phyloP scores from a whole-genome alignment of 208 protist genomes.

The Wallacemonas collosoma region DNA sequence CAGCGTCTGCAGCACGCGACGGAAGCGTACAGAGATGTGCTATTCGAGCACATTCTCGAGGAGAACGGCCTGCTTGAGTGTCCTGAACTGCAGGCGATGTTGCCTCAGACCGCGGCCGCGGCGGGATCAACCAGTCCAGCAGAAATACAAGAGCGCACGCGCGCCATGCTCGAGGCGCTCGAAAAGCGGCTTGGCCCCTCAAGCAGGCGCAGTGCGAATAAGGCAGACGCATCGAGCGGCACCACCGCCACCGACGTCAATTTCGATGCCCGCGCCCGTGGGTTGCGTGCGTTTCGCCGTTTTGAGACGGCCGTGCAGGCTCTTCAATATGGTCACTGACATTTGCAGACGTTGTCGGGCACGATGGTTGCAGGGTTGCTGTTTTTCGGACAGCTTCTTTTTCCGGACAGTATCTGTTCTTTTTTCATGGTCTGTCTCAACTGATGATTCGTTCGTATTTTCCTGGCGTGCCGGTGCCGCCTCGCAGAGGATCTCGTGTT shows the following conservation, averaged over 20 bases:
- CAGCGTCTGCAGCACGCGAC: slow-evolving; percentile 36
- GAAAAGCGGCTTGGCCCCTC: slow-evolving; percentile 22
- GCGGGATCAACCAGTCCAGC: background rate
- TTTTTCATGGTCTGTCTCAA: too few species aligned
- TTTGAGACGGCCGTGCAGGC: slow-evolving; percentile 30
- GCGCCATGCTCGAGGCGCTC: slow-evolving; percentile 29
- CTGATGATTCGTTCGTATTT: too few species aligned
- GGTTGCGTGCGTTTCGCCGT: slow-evolving; percentile 28
- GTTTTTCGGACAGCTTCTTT: background rate
- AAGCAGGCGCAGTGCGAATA: background rate
- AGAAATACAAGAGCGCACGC: slow-evolving; percentile 16
- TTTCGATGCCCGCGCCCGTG: slow-evolving; percentile 20
- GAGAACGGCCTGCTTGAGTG: slow-evolving; percentile 21
- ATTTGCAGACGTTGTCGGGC: too few species aligned
- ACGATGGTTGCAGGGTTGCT: too few species aligned
- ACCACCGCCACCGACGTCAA: background rate
- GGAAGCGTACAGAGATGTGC: slow-evolving; percentile 42
- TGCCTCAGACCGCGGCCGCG: background rate
- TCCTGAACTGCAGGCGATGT: slow-evolving; percentile 14
- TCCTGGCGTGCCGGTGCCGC: background rate
- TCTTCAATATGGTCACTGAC: slow-evolving; percentile 2
- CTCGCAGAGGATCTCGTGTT: background rate
- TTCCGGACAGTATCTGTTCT: background rate
- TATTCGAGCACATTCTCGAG: slow-evolving; percentile 49
- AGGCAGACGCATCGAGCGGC: background rate